phyloP scores from a whole-genome alignment of 2,329 filamentous ascomycete genomes.

The Bisporella sp. region DNA sequence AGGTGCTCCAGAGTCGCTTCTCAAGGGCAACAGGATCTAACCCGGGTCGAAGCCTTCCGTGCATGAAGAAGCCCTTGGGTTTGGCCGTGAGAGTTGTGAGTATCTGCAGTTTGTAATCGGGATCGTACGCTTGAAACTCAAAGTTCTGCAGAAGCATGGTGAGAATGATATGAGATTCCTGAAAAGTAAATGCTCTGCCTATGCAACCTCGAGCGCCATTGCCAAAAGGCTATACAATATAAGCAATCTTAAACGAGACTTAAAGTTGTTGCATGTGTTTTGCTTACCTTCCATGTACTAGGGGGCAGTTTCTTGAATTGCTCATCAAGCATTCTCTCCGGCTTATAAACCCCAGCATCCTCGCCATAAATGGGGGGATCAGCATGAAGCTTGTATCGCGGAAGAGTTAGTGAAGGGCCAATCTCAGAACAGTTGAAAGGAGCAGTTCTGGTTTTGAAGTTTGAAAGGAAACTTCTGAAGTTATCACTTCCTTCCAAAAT shows the following conservation, averaged over 20 bases:
- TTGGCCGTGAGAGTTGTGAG: slow-evolving; percentile 55
- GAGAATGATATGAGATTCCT: slow-evolving; percentile 58
- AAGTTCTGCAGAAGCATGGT: slow-evolving; percentile 66
- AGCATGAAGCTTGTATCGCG: slow-evolving; percentile 36
- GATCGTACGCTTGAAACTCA: slow-evolving; percentile 56
- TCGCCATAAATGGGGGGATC: slow-evolving; percentile 61
- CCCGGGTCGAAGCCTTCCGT: slow-evolving; percentile 45
- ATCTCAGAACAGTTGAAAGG: too few species aligned
- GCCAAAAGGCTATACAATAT: slow-evolving; percentile 51
- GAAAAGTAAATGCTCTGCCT: slow-evolving; percentile 68
- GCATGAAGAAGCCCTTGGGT: slow-evolving; percentile 57
- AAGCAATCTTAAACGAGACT: too few species aligned
- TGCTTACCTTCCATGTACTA: slow-evolving; percentile 49
- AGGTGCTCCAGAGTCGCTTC: too few species aligned
- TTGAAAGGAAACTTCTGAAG: too few species aligned
- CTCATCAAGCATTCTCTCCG: slow-evolving; percentile 67
- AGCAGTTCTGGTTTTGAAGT: too few species aligned
- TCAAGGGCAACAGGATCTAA: slow-evolving; percentile 37
- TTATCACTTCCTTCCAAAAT: too few species aligned
- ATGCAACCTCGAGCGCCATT: slow-evolving; percentile 67
- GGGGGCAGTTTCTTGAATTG: slow-evolving; percentile 58
- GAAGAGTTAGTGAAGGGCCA: too few species aligned
- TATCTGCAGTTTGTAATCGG: slow-evolving; percentile 48
- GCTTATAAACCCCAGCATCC: slow-evolving; percentile 58
- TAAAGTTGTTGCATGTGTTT: too few species aligned